Evolutionary conservation across 306 rosid genomes (phyloP), one percentile per base, ranked within the genome.

Genomic region (Pyrus communis): DNA sequence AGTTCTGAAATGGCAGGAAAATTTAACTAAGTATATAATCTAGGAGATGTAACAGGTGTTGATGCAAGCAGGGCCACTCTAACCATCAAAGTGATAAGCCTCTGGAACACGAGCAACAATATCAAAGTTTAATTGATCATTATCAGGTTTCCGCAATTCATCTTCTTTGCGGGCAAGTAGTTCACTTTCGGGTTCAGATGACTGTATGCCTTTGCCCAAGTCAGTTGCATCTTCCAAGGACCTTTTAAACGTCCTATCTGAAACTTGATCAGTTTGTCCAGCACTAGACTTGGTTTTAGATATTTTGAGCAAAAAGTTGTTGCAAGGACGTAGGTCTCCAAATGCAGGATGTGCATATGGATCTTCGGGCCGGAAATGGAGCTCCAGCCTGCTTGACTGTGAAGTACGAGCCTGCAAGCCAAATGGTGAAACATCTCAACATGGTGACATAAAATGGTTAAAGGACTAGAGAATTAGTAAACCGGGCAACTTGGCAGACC

Each of bases 71-170:
- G 55, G 61, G 67, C 23, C 65, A 70, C 65, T 68, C 90, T 69
- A 82, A 93, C 97, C 98, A 58, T 93, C 86, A 74, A 91, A 91
- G 71, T 74, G 79, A 84, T 94, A 94, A 82, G 96, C 97, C 76
- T 88, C 92, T 0, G 86, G 83, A 51, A 86, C 71, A 23, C 71
- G 78, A 57, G 92, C 91, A 61, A 89, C 89, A 76, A 94, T 79
- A 73, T 89, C 85, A 61, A 89, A 77, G 62, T 73, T 77, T 69
- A 45, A 51, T 73, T 76, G 83, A 78, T 68, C 81, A 61, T 79
- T 76, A 67, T 70, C 31, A 61, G 79, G 71, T 28, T 14, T 52
- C 17, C 10, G 66, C 55, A 59, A 79, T 78, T 80, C 81, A 46
- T 52, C 80, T 74, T 77, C 35, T 71, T 60, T 64, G 4, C 51